A percentile compares a stretch with the other conserved stretches of the same genome.
These are phyloP conservation scores for Apiospora kogelbergensis DNA, from an alignment of 2,329 filamentous ascomycete genomes.

Conservation along the genomic window DNA sequence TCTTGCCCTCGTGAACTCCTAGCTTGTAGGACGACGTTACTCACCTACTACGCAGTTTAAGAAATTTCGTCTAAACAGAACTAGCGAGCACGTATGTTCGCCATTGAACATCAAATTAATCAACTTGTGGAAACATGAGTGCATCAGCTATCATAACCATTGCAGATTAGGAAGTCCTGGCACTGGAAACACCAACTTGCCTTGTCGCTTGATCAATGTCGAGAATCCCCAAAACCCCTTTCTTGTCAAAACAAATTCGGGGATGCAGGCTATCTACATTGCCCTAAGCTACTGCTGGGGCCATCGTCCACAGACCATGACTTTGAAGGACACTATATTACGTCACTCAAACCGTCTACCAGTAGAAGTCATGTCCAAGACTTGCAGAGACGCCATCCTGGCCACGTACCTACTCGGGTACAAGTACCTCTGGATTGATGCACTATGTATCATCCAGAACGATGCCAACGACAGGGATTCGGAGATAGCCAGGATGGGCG, in stretches of 20 bases:
- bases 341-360: constrained; percentile 10
- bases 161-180: constrained; percentile 11
- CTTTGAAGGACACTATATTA: constrained; percentile 8
- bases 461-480: neutral
- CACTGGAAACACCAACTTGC: neutral
- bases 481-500: constrained; percentile 13
- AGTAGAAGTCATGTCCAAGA: neutral
- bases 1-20: neutral
- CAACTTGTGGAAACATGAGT: constrained; percentile 14
- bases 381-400: constrained; percentile 12
- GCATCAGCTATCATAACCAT: constrained; percentile 14
- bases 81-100: no score
- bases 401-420: constrained; percentile 16
- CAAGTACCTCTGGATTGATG: constrained; percentile 25
- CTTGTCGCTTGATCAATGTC: constrained; percentile 13
- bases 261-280: constrained; percentile 3
- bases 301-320: neutral
- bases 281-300: constrained; percentile 19
- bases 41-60: neutral
- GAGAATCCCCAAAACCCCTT: constrained; percentile 12
- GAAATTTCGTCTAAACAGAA: rapidly evolving
- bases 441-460: constrained; percentile 9
- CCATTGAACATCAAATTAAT: constrained; percentile 13
- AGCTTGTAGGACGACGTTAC: neutral
- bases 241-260: neutral